Base-by-base conservation (phyloP, 306 rosid species). In the Carpinus fangiana region DNA sequence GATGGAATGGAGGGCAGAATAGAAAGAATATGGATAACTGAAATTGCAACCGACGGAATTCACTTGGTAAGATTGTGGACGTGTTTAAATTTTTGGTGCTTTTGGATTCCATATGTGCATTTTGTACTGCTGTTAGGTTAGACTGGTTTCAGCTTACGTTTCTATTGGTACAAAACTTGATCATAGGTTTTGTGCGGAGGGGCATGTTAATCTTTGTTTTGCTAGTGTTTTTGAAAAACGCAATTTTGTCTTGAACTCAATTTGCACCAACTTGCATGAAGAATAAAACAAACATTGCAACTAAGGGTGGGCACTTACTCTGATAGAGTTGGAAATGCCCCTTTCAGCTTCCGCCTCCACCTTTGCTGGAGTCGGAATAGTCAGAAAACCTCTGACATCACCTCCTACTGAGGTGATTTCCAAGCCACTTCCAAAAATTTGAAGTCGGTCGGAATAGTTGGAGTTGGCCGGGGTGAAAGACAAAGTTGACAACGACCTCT, bases 21-120 rank as follows among this genome's bases (percentile, higher is more conserved):
- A 70, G 99, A 92, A 86, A 90, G 98, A 87, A 95, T 95, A 78
- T 93, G 99, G 99, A 93, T 92, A 79, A 91, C 98, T 41, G 99
- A 93, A 56, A 70, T 93, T 84, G 99, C 99, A 16, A 79, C 99
- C 28, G 99, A 95, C 76, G 90, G 97, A 55, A 84, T 88, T 88
- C 98, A 92, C 84, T 87, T 95, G 96, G 97, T 94, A 89, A 86
- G 94, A 68, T 53, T 46, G 28, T 72, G 47, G 12, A 18, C 50
- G 62, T 71, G 82, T 67, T 64, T 71, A 62, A 71, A 16, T 13
- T 73, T 62, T 81, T 68, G 31, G 21, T 77, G 66, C 46, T 56
- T 46, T 20, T 71, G 75, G 57, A 60, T 73, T 74, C 46, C 51
- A 70, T 79, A 61, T 9, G 70, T 66, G 46, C 72, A 54, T 80